Percentiles rank a stretch among this genome's conserved stretches.
Conservation (phyloP, 805 yeast species). For the Kuraishia piskuri region DNA sequence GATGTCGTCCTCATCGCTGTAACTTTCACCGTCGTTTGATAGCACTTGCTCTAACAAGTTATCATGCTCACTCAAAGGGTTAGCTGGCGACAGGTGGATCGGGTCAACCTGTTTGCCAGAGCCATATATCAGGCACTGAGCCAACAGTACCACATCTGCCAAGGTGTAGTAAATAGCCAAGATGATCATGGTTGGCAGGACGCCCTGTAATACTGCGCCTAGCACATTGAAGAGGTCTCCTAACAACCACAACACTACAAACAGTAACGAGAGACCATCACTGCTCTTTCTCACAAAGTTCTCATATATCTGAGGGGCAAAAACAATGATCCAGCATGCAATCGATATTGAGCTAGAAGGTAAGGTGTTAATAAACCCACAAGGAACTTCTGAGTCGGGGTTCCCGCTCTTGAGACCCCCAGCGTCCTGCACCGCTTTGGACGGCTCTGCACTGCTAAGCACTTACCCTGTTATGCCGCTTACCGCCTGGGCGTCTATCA, state of each 20-base stretch:
- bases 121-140: slow-evolving; percentile 80
- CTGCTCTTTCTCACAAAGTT: slow-evolving; percentile 78
- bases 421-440: too few relatives aligned
- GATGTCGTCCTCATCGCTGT: slow-evolving; percentile 13
- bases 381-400: too few relatives aligned
- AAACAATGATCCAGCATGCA: slow-evolving; percentile 97
- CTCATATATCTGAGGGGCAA: slow-evolving; percentile 94
- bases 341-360: slow-evolving; percentile 72
- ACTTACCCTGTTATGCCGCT: slow-evolving; percentile 62
- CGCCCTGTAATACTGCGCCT: slow-evolving; percentile 86
- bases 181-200: slow-evolving; percentile 89
- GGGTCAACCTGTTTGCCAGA: slow-evolving; percentile 54
- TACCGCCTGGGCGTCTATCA: slow-evolving; percentile 59
- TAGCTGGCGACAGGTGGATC: slow-evolving; percentile 81
- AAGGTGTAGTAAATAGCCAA: slow-evolving; percentile 87
- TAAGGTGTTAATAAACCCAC: slow-evolving; percentile 4
- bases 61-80: slow-evolving; percentile 67
- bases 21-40: slow-evolving; percentile 27
- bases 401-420: too few relatives aligned
- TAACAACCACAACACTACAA: slow-evolving; percentile 83
- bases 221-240: slow-evolving; percentile 92
- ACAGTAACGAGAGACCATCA: slow-evolving; percentile 82
- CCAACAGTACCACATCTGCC: slow-evolving; percentile 77
- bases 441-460: not conserved
- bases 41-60: slow-evolving; percentile 48